These are phyloP conservation scores for Fagopyrum tataricum DNA, from an alignment of 148 eudicot genomes.

Conservation along the genomic window DNA sequence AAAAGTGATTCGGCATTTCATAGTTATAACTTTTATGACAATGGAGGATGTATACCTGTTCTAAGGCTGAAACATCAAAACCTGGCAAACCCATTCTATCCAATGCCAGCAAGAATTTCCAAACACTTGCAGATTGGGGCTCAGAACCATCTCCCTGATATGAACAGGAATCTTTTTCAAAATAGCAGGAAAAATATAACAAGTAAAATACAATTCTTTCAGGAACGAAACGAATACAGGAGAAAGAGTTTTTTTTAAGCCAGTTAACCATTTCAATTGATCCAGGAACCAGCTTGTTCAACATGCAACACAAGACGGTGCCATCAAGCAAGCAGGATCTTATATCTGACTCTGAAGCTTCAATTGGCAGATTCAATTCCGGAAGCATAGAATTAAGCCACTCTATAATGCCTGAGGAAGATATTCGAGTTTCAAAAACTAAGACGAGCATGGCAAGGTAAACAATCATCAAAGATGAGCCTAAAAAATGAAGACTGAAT, in stretches of 20 bases:
- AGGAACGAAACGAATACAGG: background rate
- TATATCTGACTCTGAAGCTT: conserved; percentile 71
- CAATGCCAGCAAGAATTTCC: conserved; percentile 59
- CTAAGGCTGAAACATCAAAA: conserved; percentile 57
- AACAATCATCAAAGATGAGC: background rate
- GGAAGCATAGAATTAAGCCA: conserved; percentile 73
- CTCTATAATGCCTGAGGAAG: conserved; percentile 33
- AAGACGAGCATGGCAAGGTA: background rate
- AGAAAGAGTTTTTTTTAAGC: background rate
- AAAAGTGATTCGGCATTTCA: background rate
- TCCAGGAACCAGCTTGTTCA: conserved; percentile 72
- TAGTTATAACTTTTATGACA: background rate
- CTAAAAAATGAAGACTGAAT: background rate
- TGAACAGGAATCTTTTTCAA: background rate
- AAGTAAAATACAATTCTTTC: background rate
- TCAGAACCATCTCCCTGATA: conserved; percentile 42
- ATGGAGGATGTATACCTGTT: conserved; percentile 48
- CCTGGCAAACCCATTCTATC: conserved; percentile 65
- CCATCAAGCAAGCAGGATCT: conserved; percentile 64
- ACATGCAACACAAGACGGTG: conserved; percentile 46
- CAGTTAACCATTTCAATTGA: conserved; percentile 38
- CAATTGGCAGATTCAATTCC: conserved; percentile 42
- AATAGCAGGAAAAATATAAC: background rate
- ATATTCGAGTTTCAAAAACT: conserved; percentile 3
- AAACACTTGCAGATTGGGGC: conserved; percentile 30